These are phyloP conservation scores for Kitagawia praeruptora DNA, from an alignment of 129 eudicot species.

Conservation along the genomic window DNA sequence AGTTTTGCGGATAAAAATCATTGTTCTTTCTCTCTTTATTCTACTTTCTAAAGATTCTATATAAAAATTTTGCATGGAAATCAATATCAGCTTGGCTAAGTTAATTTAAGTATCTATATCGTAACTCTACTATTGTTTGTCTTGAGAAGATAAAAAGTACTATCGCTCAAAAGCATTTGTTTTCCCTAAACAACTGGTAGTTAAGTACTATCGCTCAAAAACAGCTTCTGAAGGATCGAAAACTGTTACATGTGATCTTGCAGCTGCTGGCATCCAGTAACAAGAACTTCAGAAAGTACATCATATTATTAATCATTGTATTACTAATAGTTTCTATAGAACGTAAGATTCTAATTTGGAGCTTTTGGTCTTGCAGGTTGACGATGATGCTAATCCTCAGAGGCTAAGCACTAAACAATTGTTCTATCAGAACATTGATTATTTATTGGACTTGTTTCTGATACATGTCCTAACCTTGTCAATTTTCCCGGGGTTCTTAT, in stretches of 20 bases:
- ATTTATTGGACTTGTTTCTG: conserved; percentile 48
- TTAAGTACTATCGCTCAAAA: conserved; percentile 52
- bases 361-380: conserved; percentile 26
- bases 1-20: neutral
- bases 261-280: conserved; percentile 61
- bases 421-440: conserved; percentile 45
- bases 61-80: neutral
- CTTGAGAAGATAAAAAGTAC: too few relatives aligned
- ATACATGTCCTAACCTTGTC: conserved; percentile 57
- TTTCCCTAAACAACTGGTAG: conserved; percentile 54
- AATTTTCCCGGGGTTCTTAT: conserved; percentile 69
- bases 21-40: neutral
- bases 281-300: conserved; percentile 20
- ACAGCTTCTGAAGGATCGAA: conserved; percentile 74
- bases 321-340: neutral
- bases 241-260: conserved; percentile 68
- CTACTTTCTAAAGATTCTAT: neutral
- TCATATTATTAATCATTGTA: neutral
- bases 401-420: conserved; percentile 51
- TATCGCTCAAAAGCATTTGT: too few relatives aligned
- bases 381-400: conserved; percentile 22
- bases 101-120: too few relatives aligned
- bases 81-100: too few relatives aligned
- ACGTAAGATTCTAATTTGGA: neutral
- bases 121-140: too few relatives aligned